phyloP scores from a whole-genome alignment of 2,329 filamentous ascomycete species.

The Aspergillus sp. region DNA sequence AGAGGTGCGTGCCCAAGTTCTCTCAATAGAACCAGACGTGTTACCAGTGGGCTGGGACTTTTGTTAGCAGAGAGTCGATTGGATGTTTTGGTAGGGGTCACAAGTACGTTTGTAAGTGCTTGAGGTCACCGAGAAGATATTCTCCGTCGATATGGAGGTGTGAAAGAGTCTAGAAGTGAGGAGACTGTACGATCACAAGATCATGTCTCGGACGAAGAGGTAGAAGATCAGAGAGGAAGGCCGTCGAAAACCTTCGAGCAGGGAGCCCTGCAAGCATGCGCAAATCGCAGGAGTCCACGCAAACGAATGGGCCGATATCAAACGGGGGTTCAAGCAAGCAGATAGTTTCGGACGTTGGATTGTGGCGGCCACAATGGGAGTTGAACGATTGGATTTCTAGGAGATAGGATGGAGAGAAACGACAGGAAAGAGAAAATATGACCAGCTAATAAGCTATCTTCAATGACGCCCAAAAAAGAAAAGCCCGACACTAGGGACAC shows the following conservation, averaged over 20 bases:
- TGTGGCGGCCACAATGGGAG: constrained; percentile 19
- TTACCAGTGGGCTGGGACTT: constrained; percentile 29
- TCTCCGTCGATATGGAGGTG: constrained; percentile 23
- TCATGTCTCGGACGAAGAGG: constrained; percentile 6
- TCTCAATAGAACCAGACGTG: constrained; percentile 24
- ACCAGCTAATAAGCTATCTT: constrained; percentile 19
- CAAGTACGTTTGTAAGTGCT: constrained; percentile 31
- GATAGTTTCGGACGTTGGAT: constrained; percentile 25
- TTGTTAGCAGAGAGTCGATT: constrained; percentile 27
- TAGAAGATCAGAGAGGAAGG: constrained; percentile 4
- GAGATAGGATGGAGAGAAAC: constrained; percentile 14
- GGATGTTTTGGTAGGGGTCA: constrained; percentile 25
- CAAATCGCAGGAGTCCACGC: constrained; percentile 35
- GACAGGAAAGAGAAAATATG: constrained; percentile 11
- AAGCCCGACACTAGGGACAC: constrained; percentile 12
- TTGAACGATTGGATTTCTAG: constrained; percentile 14
- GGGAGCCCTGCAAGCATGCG: constrained; percentile 19
- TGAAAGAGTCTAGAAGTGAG: constrained; percentile 15
- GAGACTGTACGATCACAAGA: constrained; percentile 13
- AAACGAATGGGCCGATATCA: constrained; percentile 22
- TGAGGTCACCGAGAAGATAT: constrained; percentile 31
- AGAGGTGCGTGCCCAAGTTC: constrained; percentile 30
- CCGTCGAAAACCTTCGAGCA: constrained; percentile 17
- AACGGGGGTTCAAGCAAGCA: constrained; percentile 21
- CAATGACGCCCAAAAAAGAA: constrained; percentile 15